Evolutionary conservation across 441 rosid species (phyloP), one percentile per base, ranked within the genome.

Genomic region (Isatis lusitanica): DNA sequence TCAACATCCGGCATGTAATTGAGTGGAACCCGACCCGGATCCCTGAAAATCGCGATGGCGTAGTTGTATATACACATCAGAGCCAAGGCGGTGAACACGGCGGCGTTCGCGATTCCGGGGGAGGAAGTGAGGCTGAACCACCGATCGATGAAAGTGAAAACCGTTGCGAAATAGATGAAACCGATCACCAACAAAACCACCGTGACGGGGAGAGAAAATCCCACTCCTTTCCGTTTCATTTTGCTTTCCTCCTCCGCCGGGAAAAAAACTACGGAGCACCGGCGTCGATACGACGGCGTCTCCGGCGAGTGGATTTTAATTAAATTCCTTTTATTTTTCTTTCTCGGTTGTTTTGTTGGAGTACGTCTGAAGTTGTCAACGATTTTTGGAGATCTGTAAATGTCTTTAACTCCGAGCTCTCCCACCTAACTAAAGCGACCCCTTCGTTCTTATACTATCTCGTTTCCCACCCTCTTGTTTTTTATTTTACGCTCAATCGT

Each of bases 121-220:
- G 97, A 93, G 18, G 97, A 80, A 69, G 74, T 79, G 51, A 91
- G 92, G 62, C 97, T 93, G 66, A 93, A 87, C 97, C 97, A 91
- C 44, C 88, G 89, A 75, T 93, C 98, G 13, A 93, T 80, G 82
- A 86, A 93, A 68, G 90, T 74, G 78, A 91, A 91, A 76, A 91
- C 81, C 67, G 98, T 90, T 21, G 88, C 74, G 65, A 80, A 82
- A 82, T 91, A 93, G 31, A 91, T 74, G 81, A 81, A 91, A 59
- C 75, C 77, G 77, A 93, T 87, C 73, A 89, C 85, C 39, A 87
- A 67, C 30, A 82, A 55, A 76, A 91, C 98, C 74, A 79, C 87
- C 77, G 79, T 31, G 8, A 91, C 93, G 26, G 94, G 92, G 4
- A 88, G 75, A 40, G 96, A 93, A 51, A 90, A 81, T 15, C 74